A percentile compares a stretch with the other conserved stretches of the same genome.
Conservation (phyloP, 2,329 filamentous ascomycete genomes). For the Cordyceps cateniannulata region DNA sequence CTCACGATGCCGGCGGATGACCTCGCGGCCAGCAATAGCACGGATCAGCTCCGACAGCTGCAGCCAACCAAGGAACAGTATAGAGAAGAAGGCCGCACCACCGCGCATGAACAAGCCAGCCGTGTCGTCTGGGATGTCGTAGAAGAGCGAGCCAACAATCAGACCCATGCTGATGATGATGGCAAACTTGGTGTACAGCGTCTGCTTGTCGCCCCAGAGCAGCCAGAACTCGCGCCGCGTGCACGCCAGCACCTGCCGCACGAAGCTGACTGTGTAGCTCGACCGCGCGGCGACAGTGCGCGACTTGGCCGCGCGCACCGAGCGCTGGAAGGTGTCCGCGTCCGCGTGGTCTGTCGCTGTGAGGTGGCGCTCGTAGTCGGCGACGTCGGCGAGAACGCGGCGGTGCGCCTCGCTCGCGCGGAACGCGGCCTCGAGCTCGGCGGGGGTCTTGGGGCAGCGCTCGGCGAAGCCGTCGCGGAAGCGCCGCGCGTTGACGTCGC, state of each 20-base stretch:
- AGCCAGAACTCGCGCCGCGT: conserved; percentile 74
- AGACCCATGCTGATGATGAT: conserved; percentile 68
- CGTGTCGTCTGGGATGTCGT: conserved; percentile 55
- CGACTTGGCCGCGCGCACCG: conserved; percentile 65
- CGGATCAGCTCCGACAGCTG: conserved; percentile 74
- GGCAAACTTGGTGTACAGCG: conserved; percentile 71
- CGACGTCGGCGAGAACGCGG: conserved; percentile 52
- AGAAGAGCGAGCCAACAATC: conserved; percentile 75
- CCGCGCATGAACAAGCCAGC: conserved; percentile 54
- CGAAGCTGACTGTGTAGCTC: conserved; percentile 69
- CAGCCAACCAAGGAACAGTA: conserved; percentile 53
- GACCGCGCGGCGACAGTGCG: conserved; percentile 61
- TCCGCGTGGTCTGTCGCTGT: conserved; percentile 50
- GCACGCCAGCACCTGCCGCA: conserved; percentile 61
- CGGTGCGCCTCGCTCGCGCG: conserved; percentile 53
- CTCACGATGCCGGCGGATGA: conserved; percentile 42
- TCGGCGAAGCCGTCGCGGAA: conserved; percentile 59
- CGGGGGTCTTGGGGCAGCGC: conserved; percentile 59
- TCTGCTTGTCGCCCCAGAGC: conserved; percentile 65
- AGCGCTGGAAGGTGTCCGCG: conserved; percentile 58
- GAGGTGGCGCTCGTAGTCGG: conserved; percentile 37
- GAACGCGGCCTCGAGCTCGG: conserved; percentile 62
- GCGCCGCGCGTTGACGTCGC: conserved; percentile 62
- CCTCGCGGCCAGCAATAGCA: conserved; percentile 62
- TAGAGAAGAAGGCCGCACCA: conserved; percentile 41